Percentiles rank a stretch among this genome's conserved stretches.
These are phyloP conservation scores for Boletus mariae DNA, from an alignment of 1,284 basidiomycete genomes.

Conservation along the genomic window DNA sequence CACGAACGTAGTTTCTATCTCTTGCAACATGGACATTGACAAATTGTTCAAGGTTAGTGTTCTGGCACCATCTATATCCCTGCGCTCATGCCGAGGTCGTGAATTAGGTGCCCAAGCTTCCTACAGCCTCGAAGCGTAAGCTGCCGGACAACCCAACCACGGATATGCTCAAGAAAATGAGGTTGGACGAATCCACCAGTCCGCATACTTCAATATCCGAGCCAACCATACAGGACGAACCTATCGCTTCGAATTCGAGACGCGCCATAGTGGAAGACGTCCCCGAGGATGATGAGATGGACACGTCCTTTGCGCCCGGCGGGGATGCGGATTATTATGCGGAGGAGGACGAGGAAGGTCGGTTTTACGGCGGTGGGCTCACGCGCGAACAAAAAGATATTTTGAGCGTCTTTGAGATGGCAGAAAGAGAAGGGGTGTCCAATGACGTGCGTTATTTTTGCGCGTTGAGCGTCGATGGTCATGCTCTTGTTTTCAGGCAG, in stretches of 20 bases:
- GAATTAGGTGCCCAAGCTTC: constrained; percentile 65
- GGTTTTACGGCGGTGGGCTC: constrained; percentile 91
- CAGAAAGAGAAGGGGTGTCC: constrained; percentile 57
- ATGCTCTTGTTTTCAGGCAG: constrained; percentile 43
- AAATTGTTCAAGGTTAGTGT: constrained; percentile 71
- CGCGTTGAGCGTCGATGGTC: constrained; percentile 20
- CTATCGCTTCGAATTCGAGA: constrained; percentile 33
- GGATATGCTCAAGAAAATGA: constrained; percentile 78
- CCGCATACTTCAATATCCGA: constrained; percentile 5
- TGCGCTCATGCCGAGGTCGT: neutral
- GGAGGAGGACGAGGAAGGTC: constrained; percentile 89
- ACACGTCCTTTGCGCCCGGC: constrained; percentile 67
- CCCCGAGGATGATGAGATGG: constrained; percentile 43
- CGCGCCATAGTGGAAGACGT: constrained; percentile 57
- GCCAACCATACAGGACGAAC: constrained; percentile 23
- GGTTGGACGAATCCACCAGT: constrained; percentile 41
- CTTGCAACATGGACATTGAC: constrained; percentile 66
- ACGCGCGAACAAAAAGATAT: constrained; percentile 90
- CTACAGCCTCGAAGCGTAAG: constrained; percentile 68
- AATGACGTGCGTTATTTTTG: constrained; percentile 57
- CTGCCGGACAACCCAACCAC: constrained; percentile 80
- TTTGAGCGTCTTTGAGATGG: constrained; percentile 82
- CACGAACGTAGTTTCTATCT: neutral
- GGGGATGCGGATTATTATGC: constrained; percentile 85
- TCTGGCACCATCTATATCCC: neutral